Evolutionary conservation across 495 filamentous ascomycete genomes (phyloP).

Genomic region (Penicillium macrosclerotiorum): DNA sequence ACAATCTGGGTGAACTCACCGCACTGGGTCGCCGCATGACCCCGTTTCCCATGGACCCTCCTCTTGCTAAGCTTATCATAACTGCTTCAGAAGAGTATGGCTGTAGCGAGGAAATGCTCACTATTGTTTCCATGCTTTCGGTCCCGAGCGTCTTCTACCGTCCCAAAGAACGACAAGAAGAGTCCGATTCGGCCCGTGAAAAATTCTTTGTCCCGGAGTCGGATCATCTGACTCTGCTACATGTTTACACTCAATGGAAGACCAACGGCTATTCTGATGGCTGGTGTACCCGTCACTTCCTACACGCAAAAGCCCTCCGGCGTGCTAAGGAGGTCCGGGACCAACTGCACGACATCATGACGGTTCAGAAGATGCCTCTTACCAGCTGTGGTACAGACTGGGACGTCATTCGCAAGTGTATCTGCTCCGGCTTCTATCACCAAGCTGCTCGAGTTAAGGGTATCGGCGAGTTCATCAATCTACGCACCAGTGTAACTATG

Average conservation of each 20-base stretch:
- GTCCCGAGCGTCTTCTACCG: constrained; percentile 97
- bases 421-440: constrained; percentile 96
- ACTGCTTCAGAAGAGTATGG: constrained; percentile 78
- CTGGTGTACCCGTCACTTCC: constrained; percentile 91
- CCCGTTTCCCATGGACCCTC: constrained; percentile 94
- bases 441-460: constrained; percentile 98
- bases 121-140: constrained; percentile 96
- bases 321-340: constrained; percentile 91
- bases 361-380: constrained; percentile 84
- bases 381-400: constrained; percentile 92
- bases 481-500: constrained; percentile 90
- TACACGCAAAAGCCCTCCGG: constrained; percentile 87
- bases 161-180: constrained; percentile 94
- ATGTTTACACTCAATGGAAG: constrained; percentile 96
- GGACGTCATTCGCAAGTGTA: constrained; percentile 93
- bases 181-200: constrained; percentile 93
- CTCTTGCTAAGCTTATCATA: constrained; percentile 91
- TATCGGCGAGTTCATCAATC: constrained; percentile 94
- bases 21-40: constrained; percentile 89
- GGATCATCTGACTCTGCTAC: constrained; percentile 92
- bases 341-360: constrained; percentile 94
- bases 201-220: constrained; percentile 99
- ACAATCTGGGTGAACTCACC: constrained; percentile 92
- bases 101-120: constrained; percentile 97
- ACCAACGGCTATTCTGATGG: constrained; percentile 83